A percentile compares a stretch with the other conserved stretches of the same genome.
Evolutionary conservation across 2,329 filamentous ascomycete species (phyloP).

Genomic region (Tolypocladium paradoxum): DNA sequence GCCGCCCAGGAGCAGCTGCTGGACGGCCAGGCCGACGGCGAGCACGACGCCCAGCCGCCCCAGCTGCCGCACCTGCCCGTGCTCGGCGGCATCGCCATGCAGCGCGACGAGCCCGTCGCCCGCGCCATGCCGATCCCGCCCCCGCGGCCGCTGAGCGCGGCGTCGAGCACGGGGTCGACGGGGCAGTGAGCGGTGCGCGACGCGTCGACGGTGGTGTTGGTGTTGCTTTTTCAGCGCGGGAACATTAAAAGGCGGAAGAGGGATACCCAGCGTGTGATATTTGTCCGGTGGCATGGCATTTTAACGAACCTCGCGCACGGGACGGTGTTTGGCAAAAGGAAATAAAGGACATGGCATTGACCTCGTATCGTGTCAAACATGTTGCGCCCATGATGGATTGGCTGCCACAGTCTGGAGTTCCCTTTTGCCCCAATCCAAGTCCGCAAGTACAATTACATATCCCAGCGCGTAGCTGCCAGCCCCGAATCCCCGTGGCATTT

Average conservation of each 20-base stretch:
- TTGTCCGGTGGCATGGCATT: neutral
- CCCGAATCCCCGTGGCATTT: neutral
- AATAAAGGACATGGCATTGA: neutral
- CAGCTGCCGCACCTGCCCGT: constrained; percentile 12
- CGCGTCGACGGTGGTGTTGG: neutral
- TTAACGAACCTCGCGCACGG: neutral
- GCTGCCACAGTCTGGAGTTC: neutral
- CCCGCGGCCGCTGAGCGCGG: constrained; percentile 25
- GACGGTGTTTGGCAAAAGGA: neutral
- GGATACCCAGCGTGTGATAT: neutral
- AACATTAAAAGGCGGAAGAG: neutral
- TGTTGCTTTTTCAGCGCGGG: neutral
- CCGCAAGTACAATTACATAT: neutral
- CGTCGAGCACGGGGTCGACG: constrained; percentile 32
- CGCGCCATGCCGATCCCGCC: constrained; percentile 19
- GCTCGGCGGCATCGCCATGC: constrained; percentile 28
- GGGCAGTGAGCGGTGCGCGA: constrained; percentile 16
- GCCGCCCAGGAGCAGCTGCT: constrained; percentile 27
- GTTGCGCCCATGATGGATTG: neutral
- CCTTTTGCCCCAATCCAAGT: neutral
- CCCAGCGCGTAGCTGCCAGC: neutral
- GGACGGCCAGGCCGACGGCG: constrained; percentile 20
- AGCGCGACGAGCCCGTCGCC: constrained; percentile 21
- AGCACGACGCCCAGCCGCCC: constrained; percentile 21
- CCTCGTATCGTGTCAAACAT: neutral